A percentile compares a stretch with the other conserved stretches of the same genome.
Evolutionary conservation across 192 early-diverging fungal genomes (phyloP).

Genomic region (Entomortierella parvispora): DNA sequence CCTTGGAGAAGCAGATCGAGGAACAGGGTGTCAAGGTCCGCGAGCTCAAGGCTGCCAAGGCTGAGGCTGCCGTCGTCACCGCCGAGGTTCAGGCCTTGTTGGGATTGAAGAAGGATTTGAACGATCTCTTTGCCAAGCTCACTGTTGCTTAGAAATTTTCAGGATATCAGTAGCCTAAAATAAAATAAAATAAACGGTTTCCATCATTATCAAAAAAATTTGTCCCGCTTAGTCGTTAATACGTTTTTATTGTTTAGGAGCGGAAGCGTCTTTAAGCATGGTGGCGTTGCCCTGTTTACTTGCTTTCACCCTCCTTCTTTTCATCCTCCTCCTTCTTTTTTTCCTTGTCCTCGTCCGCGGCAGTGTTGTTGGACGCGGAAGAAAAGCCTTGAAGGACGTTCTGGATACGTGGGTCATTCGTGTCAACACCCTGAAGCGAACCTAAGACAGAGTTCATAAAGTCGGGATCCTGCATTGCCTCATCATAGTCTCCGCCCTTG

Average conservation of each 20-base stretch:
- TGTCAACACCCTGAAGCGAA: conserved; percentile 88
- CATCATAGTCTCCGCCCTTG: conserved; percentile 46
- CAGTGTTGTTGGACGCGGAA: conserved; percentile 25
- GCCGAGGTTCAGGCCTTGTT: conserved; percentile 57
- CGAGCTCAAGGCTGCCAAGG: conserved; percentile 67
- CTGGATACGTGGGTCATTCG: conserved; percentile 84
- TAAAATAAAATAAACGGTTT: background rate
- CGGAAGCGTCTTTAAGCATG: no score
- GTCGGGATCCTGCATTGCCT: conserved; percentile 59
- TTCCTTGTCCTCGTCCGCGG: conserved; percentile 17
- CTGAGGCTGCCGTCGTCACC: conserved; percentile 53
- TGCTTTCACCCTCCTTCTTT: conserved; percentile 23
- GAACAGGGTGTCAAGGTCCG: conserved; percentile 66
- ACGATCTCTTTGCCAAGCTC: conserved; percentile 54
- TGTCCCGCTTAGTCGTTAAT: background rate
- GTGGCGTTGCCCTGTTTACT: conserved; percentile 30
- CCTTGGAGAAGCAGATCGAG: conserved; percentile 65
- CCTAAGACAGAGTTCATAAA: conserved; percentile 81
- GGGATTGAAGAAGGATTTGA: conserved; percentile 57
- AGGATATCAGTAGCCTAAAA: background rate
- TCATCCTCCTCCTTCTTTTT: conserved; percentile 17
- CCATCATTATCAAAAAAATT: conserved; percentile 6
- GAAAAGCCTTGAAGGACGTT: conserved; percentile 64
- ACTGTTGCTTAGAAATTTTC: conserved; percentile 18
- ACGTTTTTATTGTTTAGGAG: no score